Evolutionary conservation across 805 yeast genomes (phyloP).

Genomic region (Millerozyma acaciae): DNA sequence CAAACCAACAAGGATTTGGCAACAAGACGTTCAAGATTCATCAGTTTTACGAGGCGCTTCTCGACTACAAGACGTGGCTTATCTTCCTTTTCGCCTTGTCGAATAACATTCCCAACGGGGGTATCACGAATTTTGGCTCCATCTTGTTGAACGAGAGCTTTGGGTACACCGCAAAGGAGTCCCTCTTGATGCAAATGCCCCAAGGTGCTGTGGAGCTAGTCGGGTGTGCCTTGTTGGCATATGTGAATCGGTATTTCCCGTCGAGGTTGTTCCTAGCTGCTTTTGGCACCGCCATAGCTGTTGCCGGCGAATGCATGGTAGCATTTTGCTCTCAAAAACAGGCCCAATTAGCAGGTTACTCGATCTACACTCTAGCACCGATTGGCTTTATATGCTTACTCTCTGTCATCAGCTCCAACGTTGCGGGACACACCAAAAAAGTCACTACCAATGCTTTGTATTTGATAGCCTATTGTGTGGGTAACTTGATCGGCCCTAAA

Average conservation of each 20-base stretch:
- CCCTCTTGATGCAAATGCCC: slow-evolving; percentile 35
- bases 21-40: slow-evolving; percentile 32
- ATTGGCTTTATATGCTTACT: slow-evolving; percentile 20
- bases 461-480: slow-evolving; percentile 25
- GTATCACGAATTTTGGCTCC: slow-evolving; percentile 33
- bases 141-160: slow-evolving; percentile 22
- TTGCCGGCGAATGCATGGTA: slow-evolving; percentile 26
- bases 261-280: slow-evolving; percentile 27
- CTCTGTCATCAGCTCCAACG: slow-evolving; percentile 21
- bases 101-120: slow-evolving; percentile 36
- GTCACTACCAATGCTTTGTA: slow-evolving; percentile 22
- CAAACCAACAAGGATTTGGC: slow-evolving; percentile 42
- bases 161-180: slow-evolving; percentile 15
- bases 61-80: slow-evolving; percentile 33
- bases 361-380: slow-evolving; percentile 25
- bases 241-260: slow-evolving; percentile 9
- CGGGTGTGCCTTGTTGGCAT: slow-evolving; percentile 16
- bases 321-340: slow-evolving; percentile 23
- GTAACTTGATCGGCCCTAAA: slow-evolving; percentile 27
- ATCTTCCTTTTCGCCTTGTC: slow-evolving; percentile 24
- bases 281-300: slow-evolving; percentile 14
- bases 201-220: slow-evolving; percentile 33
- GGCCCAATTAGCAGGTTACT: slow-evolving; percentile 27
- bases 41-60: slow-evolving; percentile 35
- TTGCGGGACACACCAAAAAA: slow-evolving; percentile 26